Evolutionary conservation across 805 yeast species (phyloP).

Genomic region (Candida sanyiensis): DNA sequence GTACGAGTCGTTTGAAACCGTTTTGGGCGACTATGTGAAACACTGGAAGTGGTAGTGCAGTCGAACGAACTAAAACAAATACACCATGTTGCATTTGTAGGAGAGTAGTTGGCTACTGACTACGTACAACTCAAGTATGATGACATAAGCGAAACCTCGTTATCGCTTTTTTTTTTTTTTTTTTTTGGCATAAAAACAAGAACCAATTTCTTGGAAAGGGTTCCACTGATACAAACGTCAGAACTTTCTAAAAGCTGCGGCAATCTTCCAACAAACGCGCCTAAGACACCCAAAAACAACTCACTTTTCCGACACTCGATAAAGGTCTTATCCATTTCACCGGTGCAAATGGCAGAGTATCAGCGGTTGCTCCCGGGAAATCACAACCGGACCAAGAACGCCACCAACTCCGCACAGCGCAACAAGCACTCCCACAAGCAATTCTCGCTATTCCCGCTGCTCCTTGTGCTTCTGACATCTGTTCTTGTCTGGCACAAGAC

Average conservation of each 20-base stretch:
- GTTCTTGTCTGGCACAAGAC: neutral
- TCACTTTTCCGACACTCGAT: too few species aligned
- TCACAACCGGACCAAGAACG: neutral
- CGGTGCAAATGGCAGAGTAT: neutral
- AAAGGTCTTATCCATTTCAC: too few species aligned
- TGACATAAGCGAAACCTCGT: neutral
- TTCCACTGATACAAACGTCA: neutral
- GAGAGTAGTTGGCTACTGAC: too few species aligned
- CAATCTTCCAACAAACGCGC: too few species aligned
- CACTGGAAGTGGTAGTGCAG: constrained; percentile 23
- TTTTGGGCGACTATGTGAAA: constrained; percentile 24
- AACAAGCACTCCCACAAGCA: neutral
- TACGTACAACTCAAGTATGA: neutral
- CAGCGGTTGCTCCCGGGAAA: constrained; percentile 4
- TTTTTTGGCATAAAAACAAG: constrained; percentile 1
- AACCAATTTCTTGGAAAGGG: neutral
- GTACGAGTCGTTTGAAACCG: constrained; percentile 39
- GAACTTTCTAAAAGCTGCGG: too few species aligned
- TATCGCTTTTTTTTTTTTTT: neutral
- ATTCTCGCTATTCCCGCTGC: neutral
- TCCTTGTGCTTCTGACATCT: neutral
- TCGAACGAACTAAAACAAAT: neutral
- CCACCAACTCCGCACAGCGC: neutral
- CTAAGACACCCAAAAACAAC: too few species aligned
- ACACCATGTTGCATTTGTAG: too few species aligned